Evolutionary conservation across 768 basidiomycete genomes (phyloP), one percentile per base, ranked within the genome.

Genomic region (Sarcodon sp.): DNA sequence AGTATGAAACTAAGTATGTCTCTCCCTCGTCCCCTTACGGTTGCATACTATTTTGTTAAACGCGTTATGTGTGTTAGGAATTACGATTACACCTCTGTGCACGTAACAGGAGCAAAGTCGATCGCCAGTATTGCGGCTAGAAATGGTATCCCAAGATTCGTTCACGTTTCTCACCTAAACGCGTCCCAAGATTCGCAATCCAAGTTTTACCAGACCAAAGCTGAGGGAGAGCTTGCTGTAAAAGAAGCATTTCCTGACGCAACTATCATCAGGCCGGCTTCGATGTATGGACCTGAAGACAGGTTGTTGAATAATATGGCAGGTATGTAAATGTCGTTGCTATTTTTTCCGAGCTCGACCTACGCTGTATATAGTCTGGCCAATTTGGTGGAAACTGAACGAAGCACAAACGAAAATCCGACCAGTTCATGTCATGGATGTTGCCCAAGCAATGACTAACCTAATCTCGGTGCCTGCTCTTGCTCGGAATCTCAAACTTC

Each of bases 101-200:
- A 96, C 61, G 81, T 84, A 43, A 65, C 70, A 15, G 91, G 90
- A 11, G 87, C 96, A 10, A 82, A 80, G 52, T 75, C 76, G 50
- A 94, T 98, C 60, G 96, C 96, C 16, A 75, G 75, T 49, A 73
- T 97, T 55, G 82, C 90, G 50, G 75, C 82, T 16, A 70, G 83
- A 51, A 66, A 67, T 46, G 88, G 87, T 38, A 88, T 97, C 44
- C 73, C 82, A 37, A 84, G 88, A 46, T 71, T 99, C 47, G 78
- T 98, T 41, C 96, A 98, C 57, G 77, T 99, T 52, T 98, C 96
- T 9, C 96, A 99, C 64, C 66, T 99, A 53, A 93, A 97, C 65
- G 93, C 94, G 18, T 76, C 82, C 33, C 68, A 75, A 15, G 70
- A 77, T 54, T 96, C 93, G 9, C 59, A 75, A 1, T 94, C 91